Conservation (phyloP, 106 monocot genomes). For the Dendrobium catenatum region DNA sequence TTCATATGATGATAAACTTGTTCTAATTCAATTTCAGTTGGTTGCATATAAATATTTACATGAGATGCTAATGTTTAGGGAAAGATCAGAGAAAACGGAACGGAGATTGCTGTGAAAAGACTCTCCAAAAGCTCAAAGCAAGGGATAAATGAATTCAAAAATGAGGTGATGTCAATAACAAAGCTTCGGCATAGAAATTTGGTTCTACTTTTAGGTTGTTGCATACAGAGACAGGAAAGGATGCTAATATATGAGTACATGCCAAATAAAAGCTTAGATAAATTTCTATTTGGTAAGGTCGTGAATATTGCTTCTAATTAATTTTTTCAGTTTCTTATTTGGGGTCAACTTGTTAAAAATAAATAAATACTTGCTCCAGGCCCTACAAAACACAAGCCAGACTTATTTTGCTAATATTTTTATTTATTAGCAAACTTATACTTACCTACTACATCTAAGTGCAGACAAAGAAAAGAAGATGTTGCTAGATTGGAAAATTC, state of each 20-base stretch:
- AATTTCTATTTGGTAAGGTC: slow-evolving; percentile 22
- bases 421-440: no score
- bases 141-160: slow-evolving; percentile 28
- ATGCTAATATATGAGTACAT: slow-evolving; percentile 36
- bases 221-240: slow-evolving; percentile 24
- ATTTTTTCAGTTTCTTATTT: background rate
- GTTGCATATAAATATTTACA: background rate
- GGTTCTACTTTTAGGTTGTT: slow-evolving; percentile 28
- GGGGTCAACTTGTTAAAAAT: no score
- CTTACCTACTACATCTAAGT: background rate
- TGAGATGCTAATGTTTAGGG: slow-evolving; percentile 8
- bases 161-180: slow-evolving; percentile 4
- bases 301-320: background rate
- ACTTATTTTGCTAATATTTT: no score
- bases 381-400: no score
- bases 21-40: no score
- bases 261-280: slow-evolving; percentile 31
- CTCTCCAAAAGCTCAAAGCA: slow-evolving; percentile 21
- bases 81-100: slow-evolving; percentile 11
- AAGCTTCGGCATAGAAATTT: slow-evolving; percentile 32
- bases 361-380: no score
- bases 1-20: no score
- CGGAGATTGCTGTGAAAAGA: slow-evolving; percentile 26
- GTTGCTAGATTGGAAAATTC: slow-evolving; percentile 27
- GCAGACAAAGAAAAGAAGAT: slow-evolving; percentile 6